A percentile compares a stretch with the other conserved stretches of the same genome.
phyloP scores from a whole-genome alignment of 2,329 filamentous ascomycete genomes.

The Apiospora malaysiana region DNA sequence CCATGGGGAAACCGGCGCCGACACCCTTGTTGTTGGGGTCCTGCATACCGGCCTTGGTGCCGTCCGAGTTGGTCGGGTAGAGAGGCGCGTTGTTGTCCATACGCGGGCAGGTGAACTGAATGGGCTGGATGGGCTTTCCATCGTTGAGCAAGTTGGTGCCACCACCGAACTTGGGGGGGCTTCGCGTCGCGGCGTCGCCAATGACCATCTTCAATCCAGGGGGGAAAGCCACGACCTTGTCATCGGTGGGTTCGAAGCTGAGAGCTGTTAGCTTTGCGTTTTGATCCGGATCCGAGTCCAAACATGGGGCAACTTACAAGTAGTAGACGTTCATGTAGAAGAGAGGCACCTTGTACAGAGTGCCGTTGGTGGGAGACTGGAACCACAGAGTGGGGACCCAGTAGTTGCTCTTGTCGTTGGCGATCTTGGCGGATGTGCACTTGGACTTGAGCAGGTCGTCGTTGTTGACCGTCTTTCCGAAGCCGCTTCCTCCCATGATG shows the following conservation, averaged over 20 bases:
- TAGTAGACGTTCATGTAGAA: constrained; percentile 82
- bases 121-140: constrained; percentile 54
- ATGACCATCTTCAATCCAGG: constrained; percentile 73
- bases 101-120: constrained; percentile 68
- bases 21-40: constrained; percentile 60
- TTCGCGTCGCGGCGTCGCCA: constrained; percentile 65
- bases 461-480: constrained; percentile 66
- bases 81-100: constrained; percentile 52
- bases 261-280: background rate
- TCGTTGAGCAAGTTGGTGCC: constrained; percentile 46
- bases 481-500: constrained; percentile 73
- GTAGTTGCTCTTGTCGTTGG: constrained; percentile 75
- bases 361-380: constrained; percentile 64
- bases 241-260: constrained; percentile 66
- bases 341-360: constrained; percentile 69
- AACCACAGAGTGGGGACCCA: constrained; percentile 79
- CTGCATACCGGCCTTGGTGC: constrained; percentile 58
- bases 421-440: constrained; percentile 74
- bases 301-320: constrained; percentile 54
- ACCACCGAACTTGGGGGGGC: constrained; percentile 55
- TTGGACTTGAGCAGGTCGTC: constrained; percentile 62
- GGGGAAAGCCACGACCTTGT: constrained; percentile 74
- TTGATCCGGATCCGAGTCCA: background rate
- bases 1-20: constrained; percentile 71
- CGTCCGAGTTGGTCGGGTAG: constrained; percentile 61